A percentile compares a stretch with the other conserved stretches of the same genome.
These are phyloP conservation scores for Penicillium sp. DNA, from an alignment of 2,329 filamentous ascomycete genomes.

Conservation along the genomic window DNA sequence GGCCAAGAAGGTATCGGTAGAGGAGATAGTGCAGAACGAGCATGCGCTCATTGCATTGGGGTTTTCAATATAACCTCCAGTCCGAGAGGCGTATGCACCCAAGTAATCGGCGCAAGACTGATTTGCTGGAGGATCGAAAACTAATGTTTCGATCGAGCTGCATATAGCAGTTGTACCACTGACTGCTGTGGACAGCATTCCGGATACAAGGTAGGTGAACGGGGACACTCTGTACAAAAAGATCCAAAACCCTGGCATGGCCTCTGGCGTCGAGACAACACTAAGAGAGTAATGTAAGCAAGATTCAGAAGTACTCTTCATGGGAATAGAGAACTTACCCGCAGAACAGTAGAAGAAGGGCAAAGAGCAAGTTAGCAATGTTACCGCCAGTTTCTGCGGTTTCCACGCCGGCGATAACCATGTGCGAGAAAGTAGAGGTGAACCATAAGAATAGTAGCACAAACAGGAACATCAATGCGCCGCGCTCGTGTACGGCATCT, in stretches of 20 bases:
- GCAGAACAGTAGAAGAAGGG: neutral
- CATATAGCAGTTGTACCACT: slow-evolving; percentile 3
- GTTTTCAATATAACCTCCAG: slow-evolving; percentile 6
- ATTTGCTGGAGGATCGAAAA: slow-evolving; percentile 3
- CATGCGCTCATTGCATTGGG: neutral
- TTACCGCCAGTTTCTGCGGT: slow-evolving; percentile 32
- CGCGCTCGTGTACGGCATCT: slow-evolving; percentile 47
- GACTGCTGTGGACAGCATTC: slow-evolving; percentile 3
- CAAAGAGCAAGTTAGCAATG: slow-evolving; percentile 28
- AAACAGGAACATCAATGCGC: slow-evolving; percentile 64
- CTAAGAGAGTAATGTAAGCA: neutral
- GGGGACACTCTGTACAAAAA: neutral
- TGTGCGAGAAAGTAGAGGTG: slow-evolving; percentile 67
- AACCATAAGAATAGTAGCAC: slow-evolving; percentile 67
- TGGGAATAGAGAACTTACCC: slow-evolving; percentile 35
- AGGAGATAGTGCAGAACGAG: slow-evolving; percentile 4
- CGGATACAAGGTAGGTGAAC: neutral
- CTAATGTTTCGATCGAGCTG: neutral
- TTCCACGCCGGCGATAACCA: slow-evolving; percentile 58
- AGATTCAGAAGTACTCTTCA: too few relatives aligned
- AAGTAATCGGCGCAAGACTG: slow-evolving; percentile 15
- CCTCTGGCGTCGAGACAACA: neutral
- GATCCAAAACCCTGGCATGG: neutral
- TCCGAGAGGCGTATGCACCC: neutral
- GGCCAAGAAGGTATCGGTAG: slow-evolving; percentile 7